Evolutionary conservation across 73 alveolate species (phyloP), one percentile per base, ranked within the genome.

Genomic region (Symbiodinium natans): DNA sequence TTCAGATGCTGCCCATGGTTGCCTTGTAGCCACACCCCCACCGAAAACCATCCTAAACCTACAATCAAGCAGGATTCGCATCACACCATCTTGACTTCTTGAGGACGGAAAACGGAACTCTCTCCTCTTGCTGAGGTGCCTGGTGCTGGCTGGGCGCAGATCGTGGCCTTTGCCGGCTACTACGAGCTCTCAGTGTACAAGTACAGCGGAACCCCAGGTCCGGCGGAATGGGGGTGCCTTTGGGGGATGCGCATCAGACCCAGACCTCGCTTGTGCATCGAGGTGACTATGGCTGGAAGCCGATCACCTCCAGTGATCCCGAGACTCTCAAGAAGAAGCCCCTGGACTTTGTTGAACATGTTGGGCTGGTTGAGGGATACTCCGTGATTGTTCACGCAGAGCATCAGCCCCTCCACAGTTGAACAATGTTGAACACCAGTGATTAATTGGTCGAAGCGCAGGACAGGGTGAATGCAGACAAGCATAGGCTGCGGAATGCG

Each of bases 161-260:
- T 90, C 46, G 96, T 90, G 96, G 96, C 96, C 87, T 90, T 90
- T 77, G 88, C 87, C 39, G 96, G 96, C 54, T 90, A 71, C 96
- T 90, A 90, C 87, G 96, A 90, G 87, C 96, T 90, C 96, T 90
- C 41, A 46, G 96, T 90, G 59, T 90, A 90, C 96, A 63, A 63
- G 87, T 90, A 11, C 96, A 41, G 25, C 73, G 96, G 96, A 33
- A 90, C 96, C 31, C 96, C 96, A 68, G 82, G 82, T 21, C 31
- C 7, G 33, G 82, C n/a, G n/a, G n/a, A 11, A 54, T 15, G 29
- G 86, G n/a, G 42, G 27, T 48, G 2, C 23, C 11, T 9, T 75
- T 75, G 0, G 34, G 77, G 77, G 77, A 63, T 63, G 31, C n/a
- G n/a, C n/a, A 13, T 19, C 25, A 56, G 6, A 56, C 74, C 74